Conservation (phyloP, 2,329 filamentous ascomycete species). For the Exophiala mesophila region DNA sequence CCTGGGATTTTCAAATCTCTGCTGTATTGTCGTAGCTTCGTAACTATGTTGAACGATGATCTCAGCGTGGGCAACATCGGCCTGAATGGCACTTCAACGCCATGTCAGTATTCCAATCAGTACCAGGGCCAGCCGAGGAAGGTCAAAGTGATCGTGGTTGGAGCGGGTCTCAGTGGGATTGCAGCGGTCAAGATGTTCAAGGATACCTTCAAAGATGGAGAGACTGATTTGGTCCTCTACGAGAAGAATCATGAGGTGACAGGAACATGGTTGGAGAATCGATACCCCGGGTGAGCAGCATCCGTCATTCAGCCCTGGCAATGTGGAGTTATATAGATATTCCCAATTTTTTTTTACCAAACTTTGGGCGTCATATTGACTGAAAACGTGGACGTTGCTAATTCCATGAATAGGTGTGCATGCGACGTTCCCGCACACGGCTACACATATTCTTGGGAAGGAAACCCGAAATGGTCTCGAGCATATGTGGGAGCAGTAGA, state of each 20-base stretch:
- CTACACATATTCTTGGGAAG: conserved; percentile 30
- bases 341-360: no score
- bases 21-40: no score
- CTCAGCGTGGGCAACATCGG: no score
- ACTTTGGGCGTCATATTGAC: no score
- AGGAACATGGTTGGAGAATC: conserved; percentile 30
- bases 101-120: background rate
- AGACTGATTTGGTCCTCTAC: conserved; percentile 22
- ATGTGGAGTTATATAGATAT: no score
- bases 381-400: no score
- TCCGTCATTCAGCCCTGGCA: no score
- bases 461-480: conserved; percentile 39
- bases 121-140: background rate
- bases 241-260: conserved; percentile 28
- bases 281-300: conserved; percentile 25
- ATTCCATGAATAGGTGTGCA: conserved; percentile 35
- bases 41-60: no score
- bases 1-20: no score
- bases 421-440: conserved; percentile 61
- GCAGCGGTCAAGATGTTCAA: conserved; percentile 31
- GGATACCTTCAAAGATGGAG: background rate
- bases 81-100: no score
- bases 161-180: conserved; percentile 38
- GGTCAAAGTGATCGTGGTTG: conserved; percentile 28
- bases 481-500: conserved; percentile 38